Percentiles rank a stretch among this genome's conserved stretches.
These are phyloP conservation scores for Penicillium alfredii DNA, from an alignment of 495 filamentous ascomycete genomes.

Conservation along the genomic window DNA sequence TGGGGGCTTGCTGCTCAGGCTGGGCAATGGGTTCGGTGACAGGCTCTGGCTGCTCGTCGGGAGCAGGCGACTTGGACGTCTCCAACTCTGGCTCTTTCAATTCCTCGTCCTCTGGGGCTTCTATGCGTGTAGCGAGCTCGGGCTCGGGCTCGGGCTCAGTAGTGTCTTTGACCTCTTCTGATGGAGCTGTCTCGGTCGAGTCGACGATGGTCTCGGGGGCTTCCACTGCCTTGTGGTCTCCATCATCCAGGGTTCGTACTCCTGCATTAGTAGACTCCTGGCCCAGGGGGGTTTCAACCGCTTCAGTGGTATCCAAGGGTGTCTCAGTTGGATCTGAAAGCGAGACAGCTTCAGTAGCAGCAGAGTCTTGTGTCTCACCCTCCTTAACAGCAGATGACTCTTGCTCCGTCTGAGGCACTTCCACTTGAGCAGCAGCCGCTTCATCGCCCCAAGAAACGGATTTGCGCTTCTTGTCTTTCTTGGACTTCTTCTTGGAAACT, in stretches of 20 bases:
- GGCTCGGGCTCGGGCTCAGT: not conserved
- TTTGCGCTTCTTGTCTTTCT: slow-evolving; percentile 34
- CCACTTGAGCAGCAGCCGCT: slow-evolving; percentile 4
- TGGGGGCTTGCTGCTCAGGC: not conserved
- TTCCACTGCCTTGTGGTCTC: no score
- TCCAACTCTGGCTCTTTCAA: not conserved
- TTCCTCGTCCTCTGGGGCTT: not conserved
- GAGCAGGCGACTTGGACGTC: not conserved
- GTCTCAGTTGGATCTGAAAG: no score
- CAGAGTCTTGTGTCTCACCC: no score
- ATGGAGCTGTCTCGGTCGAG: not conserved
- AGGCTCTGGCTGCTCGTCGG: not conserved
- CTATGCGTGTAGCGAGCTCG: not conserved
- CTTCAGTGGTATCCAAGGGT: not conserved
- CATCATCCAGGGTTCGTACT: no score
- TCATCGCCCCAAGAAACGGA: slow-evolving; percentile 16
- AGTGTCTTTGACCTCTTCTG: slow-evolving; percentile 3
- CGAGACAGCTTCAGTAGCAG: no score
- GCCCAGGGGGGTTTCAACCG: not conserved
- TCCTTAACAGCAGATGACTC: not conserved
- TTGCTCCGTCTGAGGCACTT: slow-evolving; percentile 11
- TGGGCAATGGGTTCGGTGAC: not conserved
- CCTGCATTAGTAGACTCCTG: no score
- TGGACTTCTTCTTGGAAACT: slow-evolving; percentile 36
- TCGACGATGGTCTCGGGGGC: no score